phyloP scores from a whole-genome alignment of 805 yeast genomes.

The Cyberlindnera suaveolens region DNA sequence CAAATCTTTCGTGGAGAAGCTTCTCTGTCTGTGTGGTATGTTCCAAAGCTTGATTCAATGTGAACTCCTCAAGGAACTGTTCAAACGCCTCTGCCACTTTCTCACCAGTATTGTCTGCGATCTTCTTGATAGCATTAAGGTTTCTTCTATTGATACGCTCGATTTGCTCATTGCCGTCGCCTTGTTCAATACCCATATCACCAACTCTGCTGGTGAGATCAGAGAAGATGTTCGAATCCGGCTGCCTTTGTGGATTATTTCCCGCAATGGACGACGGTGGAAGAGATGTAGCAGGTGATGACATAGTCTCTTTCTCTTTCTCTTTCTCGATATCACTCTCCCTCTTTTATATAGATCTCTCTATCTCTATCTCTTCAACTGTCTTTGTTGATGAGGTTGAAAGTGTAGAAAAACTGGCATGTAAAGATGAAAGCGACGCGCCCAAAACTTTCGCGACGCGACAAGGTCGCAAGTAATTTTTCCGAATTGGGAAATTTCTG shows the following conservation, averaged over 20 bases:
- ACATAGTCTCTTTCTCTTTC: constrained; percentile 4
- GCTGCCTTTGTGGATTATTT: constrained; percentile 1
- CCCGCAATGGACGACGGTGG: constrained; percentile 11
- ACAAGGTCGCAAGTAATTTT: constrained; percentile 9
- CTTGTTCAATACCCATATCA: constrained; percentile 4
- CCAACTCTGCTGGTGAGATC: constrained; percentile 19
- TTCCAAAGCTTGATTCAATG: constrained; percentile 31
- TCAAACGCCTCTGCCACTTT: constrained; percentile 90
- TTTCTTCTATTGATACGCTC: constrained; percentile 45
- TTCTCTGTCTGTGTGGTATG: constrained; percentile 24
- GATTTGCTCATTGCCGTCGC: constrained; percentile 9
- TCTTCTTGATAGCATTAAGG: constrained; percentile 71
- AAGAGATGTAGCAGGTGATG: constrained; percentile 10
- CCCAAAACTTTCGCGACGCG: constrained; percentile 2
- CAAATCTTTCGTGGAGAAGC: constrained; percentile 32
- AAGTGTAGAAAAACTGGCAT: neutral
- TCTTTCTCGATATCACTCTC: neutral
- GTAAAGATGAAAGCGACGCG: constrained; percentile 1
- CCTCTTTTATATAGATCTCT: neutral
- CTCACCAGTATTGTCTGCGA: constrained; percentile 87
- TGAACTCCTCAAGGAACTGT: constrained; percentile 65
- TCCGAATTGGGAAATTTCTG: constrained; percentile 11
- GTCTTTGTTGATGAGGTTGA: too few relatives aligned
- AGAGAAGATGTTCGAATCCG: constrained; percentile 7
- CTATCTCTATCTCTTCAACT: neutral